Conservation (phyloP, 2,329 filamentous ascomycete genomes). For the Pseudogymnoascus sp. region DNA sequence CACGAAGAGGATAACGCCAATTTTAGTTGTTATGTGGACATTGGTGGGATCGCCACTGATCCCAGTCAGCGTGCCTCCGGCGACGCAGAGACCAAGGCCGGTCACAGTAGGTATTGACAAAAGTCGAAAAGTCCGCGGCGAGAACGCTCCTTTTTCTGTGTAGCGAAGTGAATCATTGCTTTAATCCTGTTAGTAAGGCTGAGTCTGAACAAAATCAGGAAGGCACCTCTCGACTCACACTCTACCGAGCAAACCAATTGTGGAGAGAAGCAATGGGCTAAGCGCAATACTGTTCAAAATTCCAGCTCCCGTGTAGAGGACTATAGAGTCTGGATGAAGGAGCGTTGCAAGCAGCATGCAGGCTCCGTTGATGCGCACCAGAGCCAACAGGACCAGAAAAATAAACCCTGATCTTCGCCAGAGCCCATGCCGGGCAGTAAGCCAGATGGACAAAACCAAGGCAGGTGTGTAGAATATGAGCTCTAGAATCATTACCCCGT, state of each 20-base stretch:
- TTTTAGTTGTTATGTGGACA: conserved; percentile 23
- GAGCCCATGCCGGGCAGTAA: background rate
- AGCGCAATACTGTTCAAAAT: background rate
- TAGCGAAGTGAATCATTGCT: background rate
- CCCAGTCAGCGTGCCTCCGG: conserved; percentile 35
- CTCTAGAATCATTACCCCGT: no score
- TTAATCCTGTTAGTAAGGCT: background rate
- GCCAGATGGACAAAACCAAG: background rate
- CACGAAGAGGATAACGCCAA: conserved; percentile 32
- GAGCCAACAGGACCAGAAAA: background rate
- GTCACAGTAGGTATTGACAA: background rate
- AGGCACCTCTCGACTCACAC: background rate
- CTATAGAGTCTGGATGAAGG: background rate
- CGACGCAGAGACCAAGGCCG: conserved; percentile 27
- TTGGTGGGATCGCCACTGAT: conserved; percentile 24
- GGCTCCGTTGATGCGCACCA: background rate
- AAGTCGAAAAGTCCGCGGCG: background rate
- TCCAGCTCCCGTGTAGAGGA: background rate
- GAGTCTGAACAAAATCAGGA: background rate
- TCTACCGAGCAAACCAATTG: background rate
- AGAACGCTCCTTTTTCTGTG: background rate
- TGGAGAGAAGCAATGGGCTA: background rate
- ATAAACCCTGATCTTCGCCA: background rate
- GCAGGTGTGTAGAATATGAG: no score
- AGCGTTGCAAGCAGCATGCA: background rate